A percentile compares a stretch with the other conserved stretches of the same genome.
Evolutionary conservation across 2,329 filamentous ascomycete genomes (phyloP).

Genomic region (Penicillium sp.): DNA sequence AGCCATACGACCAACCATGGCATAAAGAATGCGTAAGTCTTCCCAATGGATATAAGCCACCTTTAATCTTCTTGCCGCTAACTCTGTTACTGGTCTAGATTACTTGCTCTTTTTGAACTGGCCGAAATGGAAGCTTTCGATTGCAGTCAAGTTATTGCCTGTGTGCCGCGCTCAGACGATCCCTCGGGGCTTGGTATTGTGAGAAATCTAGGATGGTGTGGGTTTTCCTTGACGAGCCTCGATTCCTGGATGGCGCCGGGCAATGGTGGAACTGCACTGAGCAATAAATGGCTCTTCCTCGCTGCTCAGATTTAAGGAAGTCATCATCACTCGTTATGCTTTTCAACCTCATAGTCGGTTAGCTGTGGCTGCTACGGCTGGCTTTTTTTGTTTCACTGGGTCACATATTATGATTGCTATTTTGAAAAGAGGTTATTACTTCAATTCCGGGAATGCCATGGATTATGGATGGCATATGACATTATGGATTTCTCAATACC

Average conservation of each 20-base stretch:
- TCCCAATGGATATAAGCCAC: neutral
- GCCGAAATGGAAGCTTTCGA: slow-evolving; percentile 67
- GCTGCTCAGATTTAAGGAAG: slow-evolving; percentile 72
- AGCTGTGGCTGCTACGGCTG: neutral
- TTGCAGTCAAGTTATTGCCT: slow-evolving; percentile 74
- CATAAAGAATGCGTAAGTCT: slow-evolving; percentile 80
- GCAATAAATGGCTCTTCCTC: slow-evolving; percentile 79
- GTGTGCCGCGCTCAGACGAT: slow-evolving; percentile 69
- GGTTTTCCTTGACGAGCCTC: slow-evolving; percentile 78
- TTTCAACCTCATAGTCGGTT: neutral
- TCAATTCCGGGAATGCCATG: neutral
- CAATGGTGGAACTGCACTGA: slow-evolving; percentile 60
- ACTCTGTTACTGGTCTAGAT: slow-evolving; percentile 46
- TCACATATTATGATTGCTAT: neutral
- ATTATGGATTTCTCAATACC: neutral
- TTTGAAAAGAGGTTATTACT: neutral
- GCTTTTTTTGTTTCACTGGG: neutral
- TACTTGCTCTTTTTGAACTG: slow-evolving; percentile 88
- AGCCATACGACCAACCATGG: slow-evolving; percentile 67
- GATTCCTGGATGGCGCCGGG: slow-evolving; percentile 62
- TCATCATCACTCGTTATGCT: neutral
- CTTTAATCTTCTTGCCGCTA: neutral
- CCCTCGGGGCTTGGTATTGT: slow-evolving; percentile 60
- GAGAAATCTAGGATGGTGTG: slow-evolving; percentile 88
- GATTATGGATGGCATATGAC: neutral